Conservation (phyloP, 805 yeast genomes). For the Jamesozyma gamospora region DNA sequence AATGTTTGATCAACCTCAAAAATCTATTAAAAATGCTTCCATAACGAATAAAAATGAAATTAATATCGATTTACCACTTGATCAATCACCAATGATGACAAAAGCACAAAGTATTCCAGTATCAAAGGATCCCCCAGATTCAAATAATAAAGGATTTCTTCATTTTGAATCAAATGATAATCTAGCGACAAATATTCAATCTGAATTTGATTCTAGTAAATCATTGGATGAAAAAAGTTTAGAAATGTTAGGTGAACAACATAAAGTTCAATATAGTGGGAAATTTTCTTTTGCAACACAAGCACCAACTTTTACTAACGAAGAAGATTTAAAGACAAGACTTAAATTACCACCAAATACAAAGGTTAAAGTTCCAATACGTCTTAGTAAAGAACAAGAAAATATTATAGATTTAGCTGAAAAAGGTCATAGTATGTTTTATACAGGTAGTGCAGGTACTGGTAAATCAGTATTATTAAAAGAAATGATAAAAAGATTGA, state of each 20-base stretch:
- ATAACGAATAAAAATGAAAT: too few relatives aligned
- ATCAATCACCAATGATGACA: too few relatives aligned
- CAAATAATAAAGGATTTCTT: too few relatives aligned
- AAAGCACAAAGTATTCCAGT: too few relatives aligned
- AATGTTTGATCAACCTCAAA: neutral
- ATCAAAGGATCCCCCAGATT: too few relatives aligned
- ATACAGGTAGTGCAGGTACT: slow-evolving; percentile 97
- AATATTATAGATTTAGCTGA: slow-evolving; percentile 55
- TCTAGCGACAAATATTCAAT: neutral
- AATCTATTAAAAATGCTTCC: too few relatives aligned
- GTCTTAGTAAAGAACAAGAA: slow-evolving; percentile 52
- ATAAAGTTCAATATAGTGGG: slow-evolving; percentile 13
- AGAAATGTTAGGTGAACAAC: slow-evolving; percentile 7
- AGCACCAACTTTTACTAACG: slow-evolving; percentile 11
- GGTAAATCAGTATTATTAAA: slow-evolving; percentile 86
- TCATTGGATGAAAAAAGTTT: slow-evolving; percentile 3
- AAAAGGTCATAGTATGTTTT: slow-evolving; percentile 62
- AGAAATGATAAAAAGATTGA: slow-evolving; percentile 47
- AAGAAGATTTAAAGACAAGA: slow-evolving; percentile 8
- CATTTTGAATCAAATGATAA: neutral
- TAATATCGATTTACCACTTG: too few relatives aligned
- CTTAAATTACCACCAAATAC: slow-evolving; percentile 14
- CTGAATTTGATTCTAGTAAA: neutral
- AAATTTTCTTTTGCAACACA: slow-evolving; percentile 28
- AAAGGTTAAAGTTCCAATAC: slow-evolving; percentile 23